Conservation (phyloP, 495 filamentous ascomycete species). For the Podospora pseudoanserina region DNA sequence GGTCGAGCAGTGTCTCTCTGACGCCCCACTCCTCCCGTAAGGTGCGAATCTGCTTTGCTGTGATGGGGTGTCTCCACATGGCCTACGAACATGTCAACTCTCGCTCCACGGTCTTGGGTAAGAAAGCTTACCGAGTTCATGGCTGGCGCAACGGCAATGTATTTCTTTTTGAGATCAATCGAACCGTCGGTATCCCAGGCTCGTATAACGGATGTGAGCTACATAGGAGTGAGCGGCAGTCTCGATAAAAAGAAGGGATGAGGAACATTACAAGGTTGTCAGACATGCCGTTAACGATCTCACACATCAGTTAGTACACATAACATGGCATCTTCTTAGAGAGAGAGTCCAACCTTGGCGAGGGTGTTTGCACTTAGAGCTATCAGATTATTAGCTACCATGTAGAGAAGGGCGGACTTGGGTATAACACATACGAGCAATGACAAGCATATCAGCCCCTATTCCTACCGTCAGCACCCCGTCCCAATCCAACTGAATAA, state of each 20-base stretch:
- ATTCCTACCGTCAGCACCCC: neutral
- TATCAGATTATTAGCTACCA: conserved; percentile 1
- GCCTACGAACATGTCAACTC: conserved; percentile 32
- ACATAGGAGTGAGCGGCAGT: neutral
- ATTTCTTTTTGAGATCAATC: conserved; percentile 53
- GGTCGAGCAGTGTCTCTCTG: conserved; percentile 36
- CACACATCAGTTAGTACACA: neutral
- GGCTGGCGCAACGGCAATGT: conserved; percentile 56
- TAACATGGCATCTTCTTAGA: neutral
- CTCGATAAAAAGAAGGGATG: neutral
- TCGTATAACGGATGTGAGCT: conserved; percentile 59
- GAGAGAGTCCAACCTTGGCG: conserved; percentile 53
- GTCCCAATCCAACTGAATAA: neutral
- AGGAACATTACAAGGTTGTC: conserved; percentile 37
- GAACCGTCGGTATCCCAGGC: conserved; percentile 79
- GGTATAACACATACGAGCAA: conserved; percentile 61
- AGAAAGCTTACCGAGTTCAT: conserved; percentile 31
- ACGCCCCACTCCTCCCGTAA: conserved; percentile 72
- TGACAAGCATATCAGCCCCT: conserved; percentile 71
- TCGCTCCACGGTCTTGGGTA: too few relatives aligned
- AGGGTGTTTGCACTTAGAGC: conserved; percentile 64
- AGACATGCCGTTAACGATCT: conserved; percentile 30
- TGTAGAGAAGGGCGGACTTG: neutral
- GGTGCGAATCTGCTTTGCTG: conserved; percentile 61
- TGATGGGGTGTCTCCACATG: conserved; percentile 87